Conservation (phyloP, 768 basidiomycete genomes). For the Lentinula sp. region DNA sequence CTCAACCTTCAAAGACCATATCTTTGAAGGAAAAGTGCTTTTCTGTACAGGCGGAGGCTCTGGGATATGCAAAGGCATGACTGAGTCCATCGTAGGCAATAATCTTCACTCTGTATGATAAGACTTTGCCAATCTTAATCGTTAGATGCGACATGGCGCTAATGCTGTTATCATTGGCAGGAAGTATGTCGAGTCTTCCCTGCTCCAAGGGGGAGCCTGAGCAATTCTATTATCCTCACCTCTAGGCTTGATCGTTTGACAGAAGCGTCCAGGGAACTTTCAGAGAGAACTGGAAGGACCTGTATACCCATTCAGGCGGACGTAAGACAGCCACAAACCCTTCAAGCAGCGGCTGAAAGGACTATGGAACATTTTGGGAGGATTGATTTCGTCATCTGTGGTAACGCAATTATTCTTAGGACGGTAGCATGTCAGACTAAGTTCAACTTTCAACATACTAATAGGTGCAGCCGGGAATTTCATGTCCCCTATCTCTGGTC, state of each 20-base stretch:
- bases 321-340: slow-evolving; percentile 69
- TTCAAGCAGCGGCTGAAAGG: slow-evolving; percentile 70
- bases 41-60: slow-evolving; percentile 91
- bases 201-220: neutral
- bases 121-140: neutral
- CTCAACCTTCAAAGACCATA: slow-evolving; percentile 64
- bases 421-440: neutral
- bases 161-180: slow-evolving; percentile 79
- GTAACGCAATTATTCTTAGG: slow-evolving; percentile 27
- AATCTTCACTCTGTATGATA: neutral
- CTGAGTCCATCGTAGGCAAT: slow-evolving; percentile 64
- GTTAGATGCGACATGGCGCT: slow-evolving; percentile 79
- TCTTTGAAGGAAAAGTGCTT: slow-evolving; percentile 88
- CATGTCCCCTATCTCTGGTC: slow-evolving; percentile 73
- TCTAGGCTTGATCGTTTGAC: slow-evolving; percentile 65
- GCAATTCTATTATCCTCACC: neutral
- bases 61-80: slow-evolving; percentile 90
- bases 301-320: slow-evolving; percentile 78
- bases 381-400: slow-evolving; percentile 95
- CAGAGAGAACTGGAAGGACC: slow-evolving; percentile 55
- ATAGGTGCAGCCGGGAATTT: slow-evolving; percentile 96
- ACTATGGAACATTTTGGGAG: slow-evolving; percentile 76
- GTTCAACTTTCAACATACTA: neutral
- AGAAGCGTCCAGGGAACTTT: slow-evolving; percentile 65
- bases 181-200: slow-evolving; percentile 47